Conservation (phyloP, 2,329 filamentous ascomycete species). For the Dactylellina sp. region DNA sequence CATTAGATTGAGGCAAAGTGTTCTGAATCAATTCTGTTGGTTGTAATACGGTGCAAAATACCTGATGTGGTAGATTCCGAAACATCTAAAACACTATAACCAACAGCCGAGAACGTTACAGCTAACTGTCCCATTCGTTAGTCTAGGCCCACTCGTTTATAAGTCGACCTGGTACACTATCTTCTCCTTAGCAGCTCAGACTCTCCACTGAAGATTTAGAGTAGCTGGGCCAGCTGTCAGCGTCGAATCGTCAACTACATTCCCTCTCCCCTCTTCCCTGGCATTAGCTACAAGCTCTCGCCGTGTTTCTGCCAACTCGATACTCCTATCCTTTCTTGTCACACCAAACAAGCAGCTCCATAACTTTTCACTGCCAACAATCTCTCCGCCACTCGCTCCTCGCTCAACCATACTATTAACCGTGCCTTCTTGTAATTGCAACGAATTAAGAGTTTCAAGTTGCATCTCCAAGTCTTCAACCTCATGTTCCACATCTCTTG, state of each 20-base stretch:
- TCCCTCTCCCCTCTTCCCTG: conserved; percentile 63
- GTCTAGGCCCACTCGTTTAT: conserved; percentile 11
- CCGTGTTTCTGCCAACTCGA: conserved; percentile 61
- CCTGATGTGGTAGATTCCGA: no score
- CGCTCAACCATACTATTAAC: conserved; percentile 77
- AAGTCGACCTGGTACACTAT: not conserved
- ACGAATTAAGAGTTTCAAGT: conserved; percentile 84
- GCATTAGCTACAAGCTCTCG: conserved; percentile 66
- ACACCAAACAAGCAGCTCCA: conserved; percentile 90
- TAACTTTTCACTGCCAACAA: conserved; percentile 80
- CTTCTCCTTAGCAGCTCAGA: not conserved
- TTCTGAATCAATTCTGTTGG: no score
- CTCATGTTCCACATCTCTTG: conserved; percentile 27
- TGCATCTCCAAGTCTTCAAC: conserved; percentile 70
- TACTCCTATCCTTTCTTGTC: conserved; percentile 60
- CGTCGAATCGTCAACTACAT: conserved; percentile 46
- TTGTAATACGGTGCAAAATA: no score
- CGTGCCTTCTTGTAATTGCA: conserved; percentile 79
- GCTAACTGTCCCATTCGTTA: not conserved
- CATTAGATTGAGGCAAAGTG: no score
- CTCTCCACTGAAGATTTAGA: conserved; percentile 18
- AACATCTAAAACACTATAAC: no score
- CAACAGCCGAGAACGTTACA: no score
- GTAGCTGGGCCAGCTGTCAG: not conserved
- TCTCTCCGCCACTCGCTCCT: conserved; percentile 78